Percentiles rank a stretch among this genome's conserved stretches.
Conservation (phyloP, 768 basidiomycete species). For the Collybia sp. region DNA sequence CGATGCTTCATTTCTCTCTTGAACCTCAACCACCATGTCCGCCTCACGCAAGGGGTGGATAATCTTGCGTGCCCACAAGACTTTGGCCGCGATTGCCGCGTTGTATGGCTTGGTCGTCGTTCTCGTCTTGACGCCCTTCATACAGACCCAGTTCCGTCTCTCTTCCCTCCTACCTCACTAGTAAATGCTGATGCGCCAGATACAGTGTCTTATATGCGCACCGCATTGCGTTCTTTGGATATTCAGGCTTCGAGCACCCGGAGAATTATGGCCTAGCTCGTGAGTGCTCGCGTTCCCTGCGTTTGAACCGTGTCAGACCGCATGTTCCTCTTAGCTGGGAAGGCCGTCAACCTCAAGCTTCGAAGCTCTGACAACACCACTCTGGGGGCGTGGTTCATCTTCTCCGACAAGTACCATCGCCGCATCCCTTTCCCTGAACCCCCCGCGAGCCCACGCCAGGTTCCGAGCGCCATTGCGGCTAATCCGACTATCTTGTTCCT, state of each 20-base stretch:
- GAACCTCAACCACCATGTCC: background rate
- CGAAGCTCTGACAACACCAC: conserved; percentile 58
- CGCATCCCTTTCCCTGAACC: conserved; percentile 25
- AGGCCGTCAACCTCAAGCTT: conserved; percentile 54
- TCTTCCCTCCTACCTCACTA: background rate
- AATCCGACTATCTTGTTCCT: conserved; percentile 64
- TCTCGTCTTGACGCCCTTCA: conserved; percentile 31
- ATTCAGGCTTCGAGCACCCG: conserved; percentile 31
- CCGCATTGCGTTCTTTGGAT: conserved; percentile 29
- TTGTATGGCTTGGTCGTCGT: conserved; percentile 20
- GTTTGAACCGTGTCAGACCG: background rate
- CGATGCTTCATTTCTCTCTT: too few relatives aligned
- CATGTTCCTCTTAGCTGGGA: conserved; percentile 38
- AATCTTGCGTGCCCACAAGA: background rate
- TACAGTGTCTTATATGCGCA: conserved; percentile 33
- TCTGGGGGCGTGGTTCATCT: conserved; percentile 66
- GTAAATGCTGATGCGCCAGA: background rate
- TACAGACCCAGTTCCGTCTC: conserved; percentile 27
- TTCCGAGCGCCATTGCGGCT: conserved; percentile 22
- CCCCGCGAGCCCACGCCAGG: conserved; percentile 15
- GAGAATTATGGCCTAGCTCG: conserved; percentile 38
- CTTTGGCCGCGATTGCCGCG: conserved; percentile 7
- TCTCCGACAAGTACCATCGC: conserved; percentile 47
- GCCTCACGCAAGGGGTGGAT: background rate
- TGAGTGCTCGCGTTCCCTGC: conserved; percentile 16